A percentile compares a stretch with the other conserved stretches of the same genome.
Conservation (phyloP, 2,329 filamentous ascomycete genomes). For the Colletotrichum sidae region DNA sequence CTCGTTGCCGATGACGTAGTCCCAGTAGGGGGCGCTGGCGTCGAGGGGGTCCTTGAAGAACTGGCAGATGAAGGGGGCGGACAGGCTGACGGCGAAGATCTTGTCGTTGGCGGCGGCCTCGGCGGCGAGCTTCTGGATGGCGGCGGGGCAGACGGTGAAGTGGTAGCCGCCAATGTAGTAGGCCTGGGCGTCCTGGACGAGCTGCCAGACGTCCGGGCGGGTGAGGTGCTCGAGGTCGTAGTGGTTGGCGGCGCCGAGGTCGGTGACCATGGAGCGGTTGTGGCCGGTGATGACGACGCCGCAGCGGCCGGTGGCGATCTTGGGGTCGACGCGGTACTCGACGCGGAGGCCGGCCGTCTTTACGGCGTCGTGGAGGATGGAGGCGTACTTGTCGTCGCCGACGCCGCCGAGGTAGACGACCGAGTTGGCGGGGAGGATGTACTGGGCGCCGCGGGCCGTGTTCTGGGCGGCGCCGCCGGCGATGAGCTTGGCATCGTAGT, state of each 20-base stretch:
- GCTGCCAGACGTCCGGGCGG: constrained; percentile 88
- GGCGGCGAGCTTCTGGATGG: constrained; percentile 89
- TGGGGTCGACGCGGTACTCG: constrained; percentile 92
- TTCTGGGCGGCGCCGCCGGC: constrained; percentile 98
- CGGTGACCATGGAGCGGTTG: constrained; percentile 94
- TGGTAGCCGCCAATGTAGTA: constrained; percentile 98
- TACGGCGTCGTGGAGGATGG: constrained; percentile 87
- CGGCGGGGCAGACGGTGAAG: constrained; percentile 93
- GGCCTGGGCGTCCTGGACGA: constrained; percentile 87
- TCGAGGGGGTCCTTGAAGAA: constrained; percentile 98
- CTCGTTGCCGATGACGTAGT: constrained; percentile 98
- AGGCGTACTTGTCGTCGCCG: constrained; percentile 94
- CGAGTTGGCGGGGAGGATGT: constrained; percentile 89
- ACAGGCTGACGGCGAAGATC: constrained; percentile 89
- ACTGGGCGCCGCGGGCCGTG: constrained; percentile 95
- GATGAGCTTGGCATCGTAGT: constrained; percentile 93
- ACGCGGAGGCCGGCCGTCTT: constrained; percentile 89
- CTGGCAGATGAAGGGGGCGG: constrained; percentile 93
- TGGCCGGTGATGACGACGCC: constrained; percentile 97
- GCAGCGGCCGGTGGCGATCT: constrained; percentile 89
- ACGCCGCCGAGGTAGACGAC: constrained; percentile 95
- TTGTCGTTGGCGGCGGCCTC: constrained; percentile 93
- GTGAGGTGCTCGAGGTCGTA: constrained; percentile 96
- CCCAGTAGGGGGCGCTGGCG: constrained; percentile 88
- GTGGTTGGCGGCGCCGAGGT: constrained; percentile 95